phyloP scores from a whole-genome alignment of 2,329 filamentous ascomycete species.

The Fusarium poae region DNA sequence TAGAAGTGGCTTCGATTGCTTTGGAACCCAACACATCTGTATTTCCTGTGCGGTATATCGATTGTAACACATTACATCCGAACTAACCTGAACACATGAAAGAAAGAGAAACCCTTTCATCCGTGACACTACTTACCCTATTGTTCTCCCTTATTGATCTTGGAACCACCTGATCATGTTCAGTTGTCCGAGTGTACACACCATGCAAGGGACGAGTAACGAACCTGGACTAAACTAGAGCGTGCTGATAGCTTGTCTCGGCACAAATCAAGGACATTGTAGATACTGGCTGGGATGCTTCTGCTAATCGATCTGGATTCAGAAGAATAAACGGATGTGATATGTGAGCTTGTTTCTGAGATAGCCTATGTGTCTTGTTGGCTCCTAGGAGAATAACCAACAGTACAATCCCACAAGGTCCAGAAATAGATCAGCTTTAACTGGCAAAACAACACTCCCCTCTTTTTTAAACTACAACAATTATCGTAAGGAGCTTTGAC shows the following conservation, averaged over 20 bases:
- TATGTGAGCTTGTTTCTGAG: not conserved
- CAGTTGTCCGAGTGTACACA: not conserved
- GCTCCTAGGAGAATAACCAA: not conserved
- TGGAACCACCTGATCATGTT: not conserved
- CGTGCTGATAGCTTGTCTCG: not conserved
- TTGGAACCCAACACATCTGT: not conserved
- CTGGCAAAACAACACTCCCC: not conserved
- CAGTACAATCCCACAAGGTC: not conserved
- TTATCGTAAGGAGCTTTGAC: not conserved
- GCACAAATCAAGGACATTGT: not conserved
- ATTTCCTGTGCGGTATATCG: not conserved
- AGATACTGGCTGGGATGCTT: not conserved
- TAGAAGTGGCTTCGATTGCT: not conserved
- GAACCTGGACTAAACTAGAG: not conserved
- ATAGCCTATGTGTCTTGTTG: not conserved
- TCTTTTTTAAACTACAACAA: not conserved
- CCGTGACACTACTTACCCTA: not conserved
- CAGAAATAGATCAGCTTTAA: not conserved
- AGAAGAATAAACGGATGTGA: not conserved
- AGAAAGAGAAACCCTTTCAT: not conserved
- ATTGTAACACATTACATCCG: not conserved
- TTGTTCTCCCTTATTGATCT: not conserved
- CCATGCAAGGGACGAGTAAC: slow-evolving; percentile 23
- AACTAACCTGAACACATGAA: not conserved
- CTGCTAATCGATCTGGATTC: not conserved